A percentile compares a stretch with the other conserved stretches of the same genome.
Evolutionary conservation across 2,329 filamentous ascomycete genomes (phyloP).

Genomic region (Lasiodiplodia theobromae): DNA sequence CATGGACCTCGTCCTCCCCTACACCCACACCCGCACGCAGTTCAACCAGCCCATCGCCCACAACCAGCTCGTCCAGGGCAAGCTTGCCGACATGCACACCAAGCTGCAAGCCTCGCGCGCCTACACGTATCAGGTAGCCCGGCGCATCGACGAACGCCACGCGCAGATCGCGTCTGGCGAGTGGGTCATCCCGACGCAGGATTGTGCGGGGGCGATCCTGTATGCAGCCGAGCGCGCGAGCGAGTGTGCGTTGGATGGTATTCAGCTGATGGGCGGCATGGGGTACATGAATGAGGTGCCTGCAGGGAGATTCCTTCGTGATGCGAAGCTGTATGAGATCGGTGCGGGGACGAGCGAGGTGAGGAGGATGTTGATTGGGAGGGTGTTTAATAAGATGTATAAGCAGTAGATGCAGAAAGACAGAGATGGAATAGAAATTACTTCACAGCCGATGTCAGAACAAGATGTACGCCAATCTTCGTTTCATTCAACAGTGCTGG

Average conservation of each 20-base stretch:
- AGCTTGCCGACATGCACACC: conserved; percentile 96
- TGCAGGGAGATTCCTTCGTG: conserved; percentile 81
- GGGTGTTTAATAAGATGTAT: conserved; percentile 89
- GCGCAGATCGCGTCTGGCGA: conserved; percentile 43
- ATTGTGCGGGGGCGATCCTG: conserved; percentile 92
- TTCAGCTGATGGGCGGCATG: conserved; percentile 93
- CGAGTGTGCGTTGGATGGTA: conserved; percentile 83
- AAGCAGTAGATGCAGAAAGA: background rate
- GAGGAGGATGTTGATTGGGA: conserved; percentile 89
- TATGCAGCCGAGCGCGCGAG: conserved; percentile 92
- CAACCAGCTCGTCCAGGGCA: conserved; percentile 92
- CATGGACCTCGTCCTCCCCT: conserved; percentile 85
- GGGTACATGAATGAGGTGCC: conserved; percentile 96
- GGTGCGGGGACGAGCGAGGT: conserved; percentile 96
- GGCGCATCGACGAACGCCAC: conserved; percentile 72
- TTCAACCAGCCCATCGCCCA: conserved; percentile 87
- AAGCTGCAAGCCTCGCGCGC: conserved; percentile 83
- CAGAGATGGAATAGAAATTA: too few species aligned
- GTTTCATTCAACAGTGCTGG: too few species aligned
- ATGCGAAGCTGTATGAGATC: conserved; percentile 90
- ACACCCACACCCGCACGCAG: conserved; percentile 86
- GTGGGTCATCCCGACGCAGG: conserved; percentile 78
- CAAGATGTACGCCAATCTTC: too few species aligned
- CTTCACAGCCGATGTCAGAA: too few species aligned
- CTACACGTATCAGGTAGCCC: conserved; percentile 87